phyloP scores from a whole-genome alignment of 768 basidiomycete species.

The Boletus pseudo-olivaceus region DNA sequence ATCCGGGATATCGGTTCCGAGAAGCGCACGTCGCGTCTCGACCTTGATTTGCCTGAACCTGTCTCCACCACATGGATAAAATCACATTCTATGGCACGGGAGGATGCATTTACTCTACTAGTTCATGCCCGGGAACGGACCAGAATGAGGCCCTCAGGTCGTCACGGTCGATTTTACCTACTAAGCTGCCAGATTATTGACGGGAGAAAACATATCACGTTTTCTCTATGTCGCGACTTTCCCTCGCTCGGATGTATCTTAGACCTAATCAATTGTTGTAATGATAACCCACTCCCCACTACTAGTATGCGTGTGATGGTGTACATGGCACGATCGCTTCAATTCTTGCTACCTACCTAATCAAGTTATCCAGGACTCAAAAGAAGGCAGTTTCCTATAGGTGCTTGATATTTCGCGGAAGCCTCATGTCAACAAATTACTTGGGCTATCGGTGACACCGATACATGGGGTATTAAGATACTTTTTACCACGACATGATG shows the following conservation, averaged over 20 bases:
- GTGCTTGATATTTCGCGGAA: background rate
- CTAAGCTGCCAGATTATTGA: background rate
- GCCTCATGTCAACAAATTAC: background rate
- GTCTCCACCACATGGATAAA: background rate
- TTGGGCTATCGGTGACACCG: background rate
- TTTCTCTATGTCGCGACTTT: no score
- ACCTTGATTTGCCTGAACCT: no score
- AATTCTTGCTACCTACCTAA: background rate
- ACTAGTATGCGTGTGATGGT: background rate
- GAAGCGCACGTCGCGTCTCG: no score
- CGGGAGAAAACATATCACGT: no score
- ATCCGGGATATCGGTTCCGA: no score
- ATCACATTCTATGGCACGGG: background rate
- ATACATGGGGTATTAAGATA: slow-evolving; percentile 1
- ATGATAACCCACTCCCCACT: no score
- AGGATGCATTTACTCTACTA: background rate
- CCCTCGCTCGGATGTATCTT: no score
- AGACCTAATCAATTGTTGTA: no score
- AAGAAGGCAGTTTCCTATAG: background rate
- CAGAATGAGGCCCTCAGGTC: background rate
- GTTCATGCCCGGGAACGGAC: background rate
- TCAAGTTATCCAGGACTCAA: background rate
- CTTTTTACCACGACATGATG: slow-evolving; percentile 4
- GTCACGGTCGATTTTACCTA: background rate
- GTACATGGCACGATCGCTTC: background rate